Conservation (phyloP, 306 rosid genomes). For the Trifolium repens region DNA sequence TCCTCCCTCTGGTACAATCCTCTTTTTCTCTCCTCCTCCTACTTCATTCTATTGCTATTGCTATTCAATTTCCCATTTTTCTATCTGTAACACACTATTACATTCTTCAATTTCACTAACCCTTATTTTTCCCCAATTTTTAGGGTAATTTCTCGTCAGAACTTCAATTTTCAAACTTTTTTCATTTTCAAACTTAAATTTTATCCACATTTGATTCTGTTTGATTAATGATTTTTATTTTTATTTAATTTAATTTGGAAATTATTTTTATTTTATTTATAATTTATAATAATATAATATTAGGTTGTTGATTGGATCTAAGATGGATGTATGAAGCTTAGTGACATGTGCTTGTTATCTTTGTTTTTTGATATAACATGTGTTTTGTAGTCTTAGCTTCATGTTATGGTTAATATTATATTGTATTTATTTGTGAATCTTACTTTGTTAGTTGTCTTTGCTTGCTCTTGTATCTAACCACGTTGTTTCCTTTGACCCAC, state of each 20-base stretch:
- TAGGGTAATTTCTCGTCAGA: not conserved
- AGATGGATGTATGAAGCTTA: slow-evolving; percentile 41
- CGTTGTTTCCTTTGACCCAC: slow-evolving; percentile 44
- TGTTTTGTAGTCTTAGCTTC: slow-evolving; percentile 51
- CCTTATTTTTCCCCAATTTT: not conserved
- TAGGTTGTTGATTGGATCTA: slow-evolving; percentile 51
- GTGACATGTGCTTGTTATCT: slow-evolving; percentile 59
- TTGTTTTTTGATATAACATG: slow-evolving; percentile 45
- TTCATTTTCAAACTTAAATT: not conserved
- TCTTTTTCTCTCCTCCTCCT: not conserved
- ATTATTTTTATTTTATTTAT: not conserved
- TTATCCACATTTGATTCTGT: not conserved
- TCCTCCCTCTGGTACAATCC: slow-evolving; percentile 42
- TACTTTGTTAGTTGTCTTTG: slow-evolving; percentile 54
- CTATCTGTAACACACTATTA: not conserved
- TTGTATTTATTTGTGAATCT: slow-evolving; percentile 40
- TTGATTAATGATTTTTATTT: not conserved
- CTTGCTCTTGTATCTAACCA: slow-evolving; percentile 53
- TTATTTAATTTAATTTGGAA: not conserved
- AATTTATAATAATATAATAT: slow-evolving; percentile 5
- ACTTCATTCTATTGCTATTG: not conserved
- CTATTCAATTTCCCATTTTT: slow-evolving; percentile 6
- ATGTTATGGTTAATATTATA: slow-evolving; percentile 51
- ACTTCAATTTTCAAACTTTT: slow-evolving; percentile 24
- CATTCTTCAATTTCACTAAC: not conserved